These are phyloP conservation scores for Gnaphalium uliginosum DNA, from an alignment of 129 eudicot species.

Conservation along the genomic window DNA sequence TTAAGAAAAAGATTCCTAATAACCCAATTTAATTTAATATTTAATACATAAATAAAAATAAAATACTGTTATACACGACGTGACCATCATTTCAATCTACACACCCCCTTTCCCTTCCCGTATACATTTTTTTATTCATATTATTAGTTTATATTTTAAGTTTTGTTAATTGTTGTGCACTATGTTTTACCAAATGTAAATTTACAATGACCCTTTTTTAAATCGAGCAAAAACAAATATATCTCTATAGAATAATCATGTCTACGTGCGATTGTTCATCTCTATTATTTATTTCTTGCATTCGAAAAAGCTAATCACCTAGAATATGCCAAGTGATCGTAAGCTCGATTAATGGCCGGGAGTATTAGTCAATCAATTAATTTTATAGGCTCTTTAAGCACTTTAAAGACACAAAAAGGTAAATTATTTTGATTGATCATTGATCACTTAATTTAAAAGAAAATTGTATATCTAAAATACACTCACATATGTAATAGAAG, in stretches of 20 bases:
- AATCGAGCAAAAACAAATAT: too few relatives aligned
- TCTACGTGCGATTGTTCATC: neutral
- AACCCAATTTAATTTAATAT: too few relatives aligned
- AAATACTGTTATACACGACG: conserved; percentile 33
- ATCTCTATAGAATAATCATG: neutral
- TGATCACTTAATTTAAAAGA: too few relatives aligned
- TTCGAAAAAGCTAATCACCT: too few relatives aligned
- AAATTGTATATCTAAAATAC: too few relatives aligned
- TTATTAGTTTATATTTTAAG: neutral
- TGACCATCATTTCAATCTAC: conserved; percentile 54
- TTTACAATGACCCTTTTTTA: too few relatives aligned
- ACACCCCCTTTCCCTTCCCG: conserved; percentile 4
- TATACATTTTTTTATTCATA: neutral
- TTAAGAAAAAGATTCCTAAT: neutral
- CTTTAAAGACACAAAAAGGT: neutral
- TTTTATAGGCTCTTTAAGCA: neutral
- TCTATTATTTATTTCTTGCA: too few relatives aligned
- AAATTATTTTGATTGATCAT: too few relatives aligned
- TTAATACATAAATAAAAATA: neutral
- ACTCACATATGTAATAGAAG: too few relatives aligned
- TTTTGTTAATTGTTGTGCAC: neutral
- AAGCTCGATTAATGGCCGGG: neutral
- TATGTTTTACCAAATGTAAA: neutral
- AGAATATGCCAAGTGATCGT: neutral
- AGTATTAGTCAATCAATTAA: neutral